phyloP scores from a whole-genome alignment of 495 filamentous ascomycete species.

The Hyphodiscus hymeniophilus region DNA sequence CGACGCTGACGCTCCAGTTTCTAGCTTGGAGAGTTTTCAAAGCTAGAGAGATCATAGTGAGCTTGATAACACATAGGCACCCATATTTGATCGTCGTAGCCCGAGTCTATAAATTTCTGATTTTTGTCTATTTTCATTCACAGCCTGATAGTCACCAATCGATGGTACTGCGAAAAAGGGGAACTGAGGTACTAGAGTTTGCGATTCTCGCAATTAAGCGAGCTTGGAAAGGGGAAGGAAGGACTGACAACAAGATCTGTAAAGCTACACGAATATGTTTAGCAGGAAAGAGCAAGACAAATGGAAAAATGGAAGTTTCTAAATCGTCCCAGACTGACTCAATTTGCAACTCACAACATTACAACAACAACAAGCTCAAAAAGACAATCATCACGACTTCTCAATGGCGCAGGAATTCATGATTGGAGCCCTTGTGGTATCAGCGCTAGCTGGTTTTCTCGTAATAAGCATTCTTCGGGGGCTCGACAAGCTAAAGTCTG shows the following conservation, averaged over 20 bases:
- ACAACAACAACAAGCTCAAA: not conserved
- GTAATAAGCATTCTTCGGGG: not conserved
- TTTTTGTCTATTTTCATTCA: too few relatives aligned
- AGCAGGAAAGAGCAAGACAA: not conserved
- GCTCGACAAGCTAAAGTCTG: not conserved
- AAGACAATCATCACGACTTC: not conserved
- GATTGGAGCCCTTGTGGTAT: not conserved
- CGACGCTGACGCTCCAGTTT: too few relatives aligned
- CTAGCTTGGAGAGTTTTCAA: too few relatives aligned
- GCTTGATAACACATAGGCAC: too few relatives aligned
- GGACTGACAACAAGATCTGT: too few relatives aligned
- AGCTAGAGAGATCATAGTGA: too few relatives aligned
- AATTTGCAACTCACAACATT: not conserved
- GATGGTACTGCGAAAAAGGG: too few relatives aligned
- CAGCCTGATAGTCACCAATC: too few relatives aligned
- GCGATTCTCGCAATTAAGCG: too few relatives aligned
- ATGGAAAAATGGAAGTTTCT: not conserved
- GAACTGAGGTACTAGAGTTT: too few relatives aligned
- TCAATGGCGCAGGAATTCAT: not conserved
- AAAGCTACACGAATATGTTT: not conserved
- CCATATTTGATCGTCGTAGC: too few relatives aligned
- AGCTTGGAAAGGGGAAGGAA: conserved; percentile 2
- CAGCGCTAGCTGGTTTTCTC: not conserved
- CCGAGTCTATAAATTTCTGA: too few relatives aligned
- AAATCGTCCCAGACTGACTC: not conserved